Evolutionary conservation across 176 grass and related monocot species (phyloP).

Genomic region (Triticum turgidum): DNA sequence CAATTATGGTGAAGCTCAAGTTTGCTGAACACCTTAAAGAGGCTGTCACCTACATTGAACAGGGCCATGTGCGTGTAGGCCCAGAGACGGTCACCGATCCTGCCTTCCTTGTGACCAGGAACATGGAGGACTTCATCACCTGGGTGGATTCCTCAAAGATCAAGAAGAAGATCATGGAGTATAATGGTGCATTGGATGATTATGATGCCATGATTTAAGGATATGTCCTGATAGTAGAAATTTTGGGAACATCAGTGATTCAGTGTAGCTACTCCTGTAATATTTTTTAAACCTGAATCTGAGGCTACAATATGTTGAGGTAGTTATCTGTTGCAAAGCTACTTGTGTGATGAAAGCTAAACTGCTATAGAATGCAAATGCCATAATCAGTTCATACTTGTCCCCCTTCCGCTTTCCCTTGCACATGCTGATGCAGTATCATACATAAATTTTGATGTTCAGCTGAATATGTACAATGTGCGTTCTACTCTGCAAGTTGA

Average conservation of each 20-base stretch:
- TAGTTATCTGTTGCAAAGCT: not conserved
- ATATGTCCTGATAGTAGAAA: not conserved
- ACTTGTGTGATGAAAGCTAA: not conserved
- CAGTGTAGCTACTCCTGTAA: not conserved
- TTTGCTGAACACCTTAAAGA: conserved; percentile 86
- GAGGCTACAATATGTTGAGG: not conserved
- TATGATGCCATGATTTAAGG: conserved; percentile 63
- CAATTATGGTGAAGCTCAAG: conserved; percentile 79
- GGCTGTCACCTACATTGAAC: conserved; percentile 86
- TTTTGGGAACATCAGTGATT: not conserved
- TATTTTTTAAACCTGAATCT: not conserved
- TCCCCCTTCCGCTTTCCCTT: not conserved
- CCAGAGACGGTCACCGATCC: conserved; percentile 75
- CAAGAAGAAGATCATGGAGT: conserved; percentile 58
- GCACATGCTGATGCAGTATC: not conserved
- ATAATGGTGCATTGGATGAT: conserved; percentile 71
- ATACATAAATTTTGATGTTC: not conserved
- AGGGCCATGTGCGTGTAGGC: conserved; percentile 77
- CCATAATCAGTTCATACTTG: not conserved
- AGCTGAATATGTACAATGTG: not conserved
- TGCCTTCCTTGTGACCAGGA: conserved; percentile 85
- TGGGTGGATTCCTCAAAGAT: conserved; percentile 95
- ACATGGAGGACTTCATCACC: conserved; percentile 96
- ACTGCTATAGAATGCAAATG: not conserved
- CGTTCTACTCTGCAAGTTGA: not conserved